Evolutionary conservation across 331 rosid genomes (phyloP), one percentile per base, ranked within the genome.

Genomic region (Spiraea crenata): DNA sequence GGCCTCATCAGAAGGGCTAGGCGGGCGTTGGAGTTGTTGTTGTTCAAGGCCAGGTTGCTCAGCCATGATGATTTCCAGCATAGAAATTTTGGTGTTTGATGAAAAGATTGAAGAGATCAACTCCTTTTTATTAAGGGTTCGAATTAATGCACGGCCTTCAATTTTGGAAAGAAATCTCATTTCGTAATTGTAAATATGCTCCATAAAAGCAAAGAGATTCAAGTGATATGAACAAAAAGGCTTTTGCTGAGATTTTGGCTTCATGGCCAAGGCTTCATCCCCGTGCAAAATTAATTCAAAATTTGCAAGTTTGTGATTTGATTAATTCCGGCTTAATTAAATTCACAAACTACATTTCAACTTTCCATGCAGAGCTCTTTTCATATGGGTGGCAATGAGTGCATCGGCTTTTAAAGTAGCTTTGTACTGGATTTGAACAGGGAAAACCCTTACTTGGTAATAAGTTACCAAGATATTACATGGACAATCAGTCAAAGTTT

Each of bases 71-170:
- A 25, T 76, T 39, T 15, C 31, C 4, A 45, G 67, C 61, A 46
- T 31, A 46, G 42, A 75, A 70, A 63, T 19, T 37, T 62, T 57
- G 14, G 35, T 65, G 15, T 57, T 57, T 65, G 69, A 70, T 57
- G 65, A 57, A 57, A 70, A 44, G 11, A 44, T 65, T 64, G 39
- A 4, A 12, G 59, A 58, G 51, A 65, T 74, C 48, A 72, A 34
- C 40, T 71, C 64, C 65, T 63, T 71, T 84, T 63, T 84, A 84
- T 72, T 56, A 17, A 63, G 79, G 76, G 81, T 75, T 80, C 37
- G 59, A 68, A 37, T 81, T 71, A 78, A 81, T 78, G 77, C 78
- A 38, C 40, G 58, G 41, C 69, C 57, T 40, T 69, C 62, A 42
- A 39, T 9, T 72, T 67, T 20, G 83, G 88, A 19, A 84, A 65